Conservation (phyloP, 78 protist genomes). For the Isochrysis galbana region DNA sequence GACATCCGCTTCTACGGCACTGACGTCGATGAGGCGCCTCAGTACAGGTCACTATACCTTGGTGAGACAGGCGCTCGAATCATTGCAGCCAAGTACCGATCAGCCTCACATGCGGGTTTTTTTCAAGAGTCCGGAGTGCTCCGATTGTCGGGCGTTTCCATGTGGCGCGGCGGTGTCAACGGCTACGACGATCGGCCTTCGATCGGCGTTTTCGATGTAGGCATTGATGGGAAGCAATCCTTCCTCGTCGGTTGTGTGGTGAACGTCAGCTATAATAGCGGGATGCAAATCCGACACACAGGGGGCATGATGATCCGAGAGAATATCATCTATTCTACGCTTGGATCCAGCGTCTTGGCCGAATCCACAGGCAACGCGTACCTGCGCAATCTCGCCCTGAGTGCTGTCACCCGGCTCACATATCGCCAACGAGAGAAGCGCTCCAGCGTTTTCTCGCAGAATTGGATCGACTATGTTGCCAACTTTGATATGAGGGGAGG, state of each 20-base stretch:
- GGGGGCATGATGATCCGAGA: neutral
- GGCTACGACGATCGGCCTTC: neutral
- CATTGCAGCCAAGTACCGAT: neutral
- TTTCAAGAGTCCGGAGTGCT: neutral
- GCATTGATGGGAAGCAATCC: neutral
- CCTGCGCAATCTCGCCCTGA: neutral
- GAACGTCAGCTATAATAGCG: neutral
- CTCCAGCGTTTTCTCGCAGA: neutral
- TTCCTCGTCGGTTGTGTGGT: neutral
- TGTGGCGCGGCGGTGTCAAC: neutral
- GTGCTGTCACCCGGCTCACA: neutral
- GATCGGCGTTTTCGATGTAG: neutral
- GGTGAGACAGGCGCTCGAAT: neutral
- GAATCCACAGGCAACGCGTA: neutral
- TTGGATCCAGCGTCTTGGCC: neutral
- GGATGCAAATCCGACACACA: neutral
- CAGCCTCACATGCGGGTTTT: too few species aligned
- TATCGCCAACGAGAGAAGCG: neutral
- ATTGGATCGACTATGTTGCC: neutral
- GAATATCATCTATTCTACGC: neutral
- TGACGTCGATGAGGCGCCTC: neutral
- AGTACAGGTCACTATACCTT: neutral
- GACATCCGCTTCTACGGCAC: neutral
- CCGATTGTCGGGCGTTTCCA: neutral
- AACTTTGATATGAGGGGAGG: neutral